Evolutionary conservation across 768 basidiomycete species (phyloP).

Genomic region (Podaxis mareebaensis): DNA sequence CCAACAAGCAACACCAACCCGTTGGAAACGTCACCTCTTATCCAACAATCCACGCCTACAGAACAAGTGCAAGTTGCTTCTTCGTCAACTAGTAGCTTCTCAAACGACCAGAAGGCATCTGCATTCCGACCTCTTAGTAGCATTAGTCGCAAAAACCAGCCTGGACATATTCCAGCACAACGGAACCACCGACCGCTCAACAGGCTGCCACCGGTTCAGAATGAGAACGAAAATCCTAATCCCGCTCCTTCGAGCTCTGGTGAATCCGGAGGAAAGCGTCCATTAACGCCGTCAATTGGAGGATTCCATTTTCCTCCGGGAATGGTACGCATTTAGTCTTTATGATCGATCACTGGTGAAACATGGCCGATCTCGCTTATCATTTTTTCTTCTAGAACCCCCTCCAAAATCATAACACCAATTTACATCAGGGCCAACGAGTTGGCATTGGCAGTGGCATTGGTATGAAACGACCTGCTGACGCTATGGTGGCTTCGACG

Average conservation of each 20-base stretch:
- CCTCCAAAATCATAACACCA: conserved; percentile 6
- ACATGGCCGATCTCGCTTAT: conserved; percentile 4
- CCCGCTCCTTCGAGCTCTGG: conserved; percentile 3
- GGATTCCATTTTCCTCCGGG: conserved; percentile 52
- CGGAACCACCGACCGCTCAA: conserved; percentile 21
- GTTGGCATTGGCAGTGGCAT: conserved; percentile 15
- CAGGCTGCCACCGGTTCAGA: conserved; percentile 18
- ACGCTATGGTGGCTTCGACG: conserved; percentile 24
- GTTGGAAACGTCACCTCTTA: neutral
- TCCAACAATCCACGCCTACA: conserved; percentile 5
- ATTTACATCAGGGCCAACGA: conserved; percentile 8
- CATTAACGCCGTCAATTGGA: conserved; percentile 40
- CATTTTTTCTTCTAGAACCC: conserved; percentile 15
- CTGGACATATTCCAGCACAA: conserved; percentile 15
- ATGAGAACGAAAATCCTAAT: conserved; percentile 22
- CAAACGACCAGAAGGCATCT: neutral
- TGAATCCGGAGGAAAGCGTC: conserved; percentile 20
- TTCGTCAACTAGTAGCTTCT: conserved; percentile 6
- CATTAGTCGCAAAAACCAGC: conserved; percentile 13
- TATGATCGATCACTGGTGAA: conserved; percentile 18
- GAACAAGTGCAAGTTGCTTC: conserved; percentile 1
- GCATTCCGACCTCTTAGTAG: conserved; percentile 10
- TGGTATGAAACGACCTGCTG: conserved; percentile 36
- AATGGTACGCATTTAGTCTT: conserved; percentile 35
- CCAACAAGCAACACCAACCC: conserved; percentile 2